Evolutionary conservation across 106 monocot genomes (phyloP), one percentile per base, ranked within the genome.

Genomic region (Dendrobium huoshanense): DNA sequence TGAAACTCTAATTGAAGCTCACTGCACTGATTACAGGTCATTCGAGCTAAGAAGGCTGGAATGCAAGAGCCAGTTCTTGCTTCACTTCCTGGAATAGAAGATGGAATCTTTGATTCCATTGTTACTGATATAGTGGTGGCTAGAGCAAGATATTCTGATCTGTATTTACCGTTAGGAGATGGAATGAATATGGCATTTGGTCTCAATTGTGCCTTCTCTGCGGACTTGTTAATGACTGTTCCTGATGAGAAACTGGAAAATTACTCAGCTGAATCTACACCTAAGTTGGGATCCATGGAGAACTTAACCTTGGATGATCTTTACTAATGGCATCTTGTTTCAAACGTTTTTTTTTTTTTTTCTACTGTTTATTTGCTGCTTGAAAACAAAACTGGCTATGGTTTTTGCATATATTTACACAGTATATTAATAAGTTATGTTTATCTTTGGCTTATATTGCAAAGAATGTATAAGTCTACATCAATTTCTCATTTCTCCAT

Each of bases 91-190:
- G 37, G 44, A 20, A 59, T 45, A 10, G 85, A 90, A 70, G 92
- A 92, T 54, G 89, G 79, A 31, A 87, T 92, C 22, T 89, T 92
- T 19, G 87, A 92, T 76, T 85, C 85, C 51, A 89, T 92, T 27
- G 82, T 86, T 79, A 81, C 92, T 0, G 92, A 92, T 11, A 82
- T 92, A 10, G 80, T 80, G 54, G 85, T 87, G 25, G 83, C 81
- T 0, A 81, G 77, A 9, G 83, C 85, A 43, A 81, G 89, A 75
- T 92, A 92, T 33, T 92, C 92, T 40, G 92, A 92, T 40, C 81
- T 92, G 17, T 92, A 80, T 82, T 51, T 75, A 9, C 87, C 92
- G 20, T 82, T 84, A 78, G 59, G 70, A 15, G 85, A 82, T 54
- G 73, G 48, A 9, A 73, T 68, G 77, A 85, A 75, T 72, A 77